phyloP scores from a whole-genome alignment of 2,329 filamentous ascomycete genomes.

The Nemania diffusa region DNA sequence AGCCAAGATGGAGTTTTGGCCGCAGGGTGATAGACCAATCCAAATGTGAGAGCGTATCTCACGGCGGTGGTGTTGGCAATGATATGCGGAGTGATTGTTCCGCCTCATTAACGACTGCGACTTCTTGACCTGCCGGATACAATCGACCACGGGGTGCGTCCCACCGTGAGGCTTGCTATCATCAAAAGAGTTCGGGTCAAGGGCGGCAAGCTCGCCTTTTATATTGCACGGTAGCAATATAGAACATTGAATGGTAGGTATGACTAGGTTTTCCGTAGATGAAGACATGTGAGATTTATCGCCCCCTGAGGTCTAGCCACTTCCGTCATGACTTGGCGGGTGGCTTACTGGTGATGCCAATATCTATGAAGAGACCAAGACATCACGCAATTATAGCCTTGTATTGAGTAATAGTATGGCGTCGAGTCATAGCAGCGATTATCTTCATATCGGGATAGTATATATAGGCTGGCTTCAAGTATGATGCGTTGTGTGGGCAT shows the following conservation, averaged over 20 bases:
- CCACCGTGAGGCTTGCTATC: not conserved
- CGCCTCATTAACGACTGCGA: not conserved
- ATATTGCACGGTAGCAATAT: constrained; percentile 11
- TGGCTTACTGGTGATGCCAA: constrained; percentile 20
- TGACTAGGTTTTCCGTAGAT: not conserved
- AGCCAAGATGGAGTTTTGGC: not conserved
- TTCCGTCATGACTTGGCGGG: not conserved
- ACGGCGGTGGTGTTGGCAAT: not conserved
- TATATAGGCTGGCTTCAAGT: constrained; percentile 18
- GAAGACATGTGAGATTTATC: not conserved
- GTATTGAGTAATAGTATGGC: constrained; percentile 16
- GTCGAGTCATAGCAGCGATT: constrained; percentile 8
- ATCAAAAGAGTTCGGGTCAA: not conserved
- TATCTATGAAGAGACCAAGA: constrained; percentile 8
- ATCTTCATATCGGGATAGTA: constrained; percentile 10
- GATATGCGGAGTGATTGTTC: not conserved
- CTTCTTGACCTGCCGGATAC: not conserved
- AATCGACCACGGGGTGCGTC: not conserved
- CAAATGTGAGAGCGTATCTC: not conserved
- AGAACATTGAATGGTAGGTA: not conserved
- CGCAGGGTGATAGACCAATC: not conserved
- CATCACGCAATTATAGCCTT: constrained; percentile 29
- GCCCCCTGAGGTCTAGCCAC: not conserved
- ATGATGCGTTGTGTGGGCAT: constrained; percentile 16
- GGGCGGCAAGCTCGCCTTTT: constrained; percentile 28